Base-by-base conservation (phyloP, 441 rosid species). In the Caryocar brasiliense region DNA sequence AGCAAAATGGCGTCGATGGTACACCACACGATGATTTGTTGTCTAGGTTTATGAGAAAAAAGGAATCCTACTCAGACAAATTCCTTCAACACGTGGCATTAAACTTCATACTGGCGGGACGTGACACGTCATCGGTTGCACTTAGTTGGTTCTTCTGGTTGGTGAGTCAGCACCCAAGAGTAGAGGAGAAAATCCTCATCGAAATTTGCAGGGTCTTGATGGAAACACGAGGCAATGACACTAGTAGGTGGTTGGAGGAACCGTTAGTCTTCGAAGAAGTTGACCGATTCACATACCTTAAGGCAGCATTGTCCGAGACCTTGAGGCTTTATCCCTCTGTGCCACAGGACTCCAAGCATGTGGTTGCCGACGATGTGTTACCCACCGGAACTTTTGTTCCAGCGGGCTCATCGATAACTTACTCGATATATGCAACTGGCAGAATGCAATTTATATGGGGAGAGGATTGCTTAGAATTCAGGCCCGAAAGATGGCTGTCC, bases 91-190 rank as follows among this genome's bases (percentile, higher is more conserved):
- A 78, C 56, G 88, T 85, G 67, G 86, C 86, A 1, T 47, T 89
- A 5, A 88, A 88, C 39, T 88, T 88, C 38, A 85, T 88, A 73
- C 68, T 88, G 47, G 97, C 95, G 47, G 95, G 97, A 57, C 81
- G 95, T 0, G 92, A 88, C 77, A 88, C 93, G 11, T 85, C 97
- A 28, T 85, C 97, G 0, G 88, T 79, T 0, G 98, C 95, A 0
- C 12, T 91, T 51, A 76, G 96, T 52, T 91, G 98, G 96, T 91
- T 91, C 75, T 91, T 91, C 53, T 86, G 79, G 80, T 38, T 81
- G 41, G 76, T 83, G 10, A 65, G 41, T 39, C 76, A 64, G 17
- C 65, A 83, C 28, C 87, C 86, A 0, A 5, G 17, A 6, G 82
- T 79, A 13, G 95, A 85, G 51, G 77, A 78, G 11, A 76, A 79